Percentiles rank a stretch among this genome's conserved stretches.
Conservation (phyloP, 2,329 filamentous ascomycete genomes). For the Clonostachys rhizophaga region DNA sequence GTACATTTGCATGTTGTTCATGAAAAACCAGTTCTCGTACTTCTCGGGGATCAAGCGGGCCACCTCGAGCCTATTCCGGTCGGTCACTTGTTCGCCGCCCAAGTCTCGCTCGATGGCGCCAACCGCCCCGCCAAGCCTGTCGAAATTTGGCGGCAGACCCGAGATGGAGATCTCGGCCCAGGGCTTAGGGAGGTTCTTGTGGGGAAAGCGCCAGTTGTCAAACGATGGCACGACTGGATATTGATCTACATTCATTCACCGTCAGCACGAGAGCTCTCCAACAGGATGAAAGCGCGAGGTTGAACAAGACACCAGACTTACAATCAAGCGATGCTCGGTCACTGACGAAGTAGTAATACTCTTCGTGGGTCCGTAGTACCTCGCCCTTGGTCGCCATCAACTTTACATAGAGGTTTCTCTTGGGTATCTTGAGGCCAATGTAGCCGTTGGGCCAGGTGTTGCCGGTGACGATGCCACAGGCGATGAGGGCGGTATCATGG, state of each 20-base stretch:
- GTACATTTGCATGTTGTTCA: conserved; percentile 1
- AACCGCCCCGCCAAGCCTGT: too few species aligned
- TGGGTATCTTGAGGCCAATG: background rate
- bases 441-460: conserved; percentile 1
- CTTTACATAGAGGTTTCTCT: too few species aligned
- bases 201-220: conserved; percentile 2
- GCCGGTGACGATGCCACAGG: conserved; percentile 1
- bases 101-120: too few species aligned
- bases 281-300: too few species aligned
- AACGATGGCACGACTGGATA: conserved; percentile 3
- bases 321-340: background rate
- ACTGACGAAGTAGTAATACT: conserved; percentile 1
- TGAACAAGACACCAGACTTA: background rate
- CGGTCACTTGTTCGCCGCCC: too few species aligned
- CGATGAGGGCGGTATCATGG: conserved; percentile 1
- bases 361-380: background rate
- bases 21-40: background rate
- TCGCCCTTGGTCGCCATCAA: too few species aligned
- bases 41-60: background rate
- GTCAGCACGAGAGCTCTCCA: background rate
- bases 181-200: conserved; percentile 1
- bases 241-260: background rate
- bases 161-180: background rate
- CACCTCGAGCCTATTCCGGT: background rate
- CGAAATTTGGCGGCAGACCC: too few species aligned